A percentile compares a stretch with the other conserved stretches of the same genome.
phyloP scores from a whole-genome alignment of 352 stramenopile species.

The Pythium periplocum region DNA sequence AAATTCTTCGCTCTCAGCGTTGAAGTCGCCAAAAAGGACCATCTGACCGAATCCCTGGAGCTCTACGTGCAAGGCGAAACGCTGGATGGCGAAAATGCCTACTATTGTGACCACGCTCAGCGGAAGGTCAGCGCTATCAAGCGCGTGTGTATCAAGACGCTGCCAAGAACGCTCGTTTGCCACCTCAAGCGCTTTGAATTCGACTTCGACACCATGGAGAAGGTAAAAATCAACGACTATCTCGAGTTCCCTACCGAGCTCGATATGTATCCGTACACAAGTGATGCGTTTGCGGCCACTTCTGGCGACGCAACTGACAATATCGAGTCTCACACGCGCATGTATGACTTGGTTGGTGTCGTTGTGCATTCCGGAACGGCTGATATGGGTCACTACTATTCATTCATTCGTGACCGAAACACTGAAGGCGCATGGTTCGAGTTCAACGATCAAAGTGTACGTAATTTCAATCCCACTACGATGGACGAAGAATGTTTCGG shows the following conservation, averaged over 20 bases:
- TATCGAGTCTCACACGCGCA: constrained; percentile 2
- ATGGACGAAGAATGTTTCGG: constrained; percentile 89
- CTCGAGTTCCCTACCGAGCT: constrained; percentile 82
- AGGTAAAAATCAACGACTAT: constrained; percentile 84
- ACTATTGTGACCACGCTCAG: constrained; percentile 64
- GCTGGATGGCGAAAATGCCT: constrained; percentile 74
- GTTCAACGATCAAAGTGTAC: constrained; percentile 91
- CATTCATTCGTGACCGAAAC: constrained; percentile 84
- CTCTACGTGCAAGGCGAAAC: constrained; percentile 73
- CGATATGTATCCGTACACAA: constrained; percentile 90
- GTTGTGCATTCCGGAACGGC: constrained; percentile 91
- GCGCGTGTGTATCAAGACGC: constrained; percentile 74
- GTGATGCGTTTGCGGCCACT: constrained; percentile 32
- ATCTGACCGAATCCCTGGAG: constrained; percentile 50
- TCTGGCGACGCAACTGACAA: not conserved
- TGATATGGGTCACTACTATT: constrained; percentile 94
- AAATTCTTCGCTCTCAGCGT: constrained; percentile 82
- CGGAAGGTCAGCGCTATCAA: constrained; percentile 78
- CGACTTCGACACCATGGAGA: constrained; percentile 87
- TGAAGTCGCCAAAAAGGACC: constrained; percentile 68
- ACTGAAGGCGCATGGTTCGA: constrained; percentile 66
- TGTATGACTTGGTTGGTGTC: constrained; percentile 90
- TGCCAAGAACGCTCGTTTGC: constrained; percentile 74
- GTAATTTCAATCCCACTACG: constrained; percentile 65
- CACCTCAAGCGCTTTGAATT: constrained; percentile 89